These are phyloP conservation scores for Colletotrichum endophyticum DNA, from an alignment of 2,329 filamentous ascomycete genomes.

Conservation along the genomic window DNA sequence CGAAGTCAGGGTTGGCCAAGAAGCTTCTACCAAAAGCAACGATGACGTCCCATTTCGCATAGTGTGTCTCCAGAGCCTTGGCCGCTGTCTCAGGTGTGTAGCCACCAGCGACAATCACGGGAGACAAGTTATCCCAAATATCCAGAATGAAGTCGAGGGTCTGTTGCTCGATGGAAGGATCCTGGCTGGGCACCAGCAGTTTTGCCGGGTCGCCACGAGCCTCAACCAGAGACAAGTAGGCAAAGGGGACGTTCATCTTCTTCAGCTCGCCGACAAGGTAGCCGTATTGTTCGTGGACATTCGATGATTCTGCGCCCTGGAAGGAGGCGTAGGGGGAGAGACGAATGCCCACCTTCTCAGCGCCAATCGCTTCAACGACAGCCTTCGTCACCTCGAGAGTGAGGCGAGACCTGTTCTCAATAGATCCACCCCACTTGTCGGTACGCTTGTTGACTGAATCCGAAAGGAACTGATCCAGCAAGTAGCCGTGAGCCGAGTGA, in stretches of 20 bases:
- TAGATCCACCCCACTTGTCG: constrained; percentile 54
- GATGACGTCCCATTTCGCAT: constrained; percentile 31
- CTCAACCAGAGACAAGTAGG: constrained; percentile 33
- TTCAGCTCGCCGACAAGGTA: constrained; percentile 31
- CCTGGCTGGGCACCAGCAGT: constrained; percentile 38
- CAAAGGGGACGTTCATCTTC: constrained; percentile 26
- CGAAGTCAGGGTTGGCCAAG: constrained; percentile 32
- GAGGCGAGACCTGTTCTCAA: constrained; percentile 52
- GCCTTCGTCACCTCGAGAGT: constrained; percentile 49
- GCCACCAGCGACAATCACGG: constrained; percentile 30
- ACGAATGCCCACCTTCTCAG: constrained; percentile 43
- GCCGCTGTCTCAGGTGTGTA: constrained; percentile 25
- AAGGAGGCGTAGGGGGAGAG: constrained; percentile 35
- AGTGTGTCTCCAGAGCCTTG: constrained; percentile 26
- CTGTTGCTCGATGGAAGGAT: constrained; percentile 30
- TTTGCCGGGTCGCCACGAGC: constrained; percentile 26
- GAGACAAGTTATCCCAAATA: constrained; percentile 29
- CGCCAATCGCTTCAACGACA: constrained; percentile 21
- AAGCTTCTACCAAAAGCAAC: constrained; percentile 33
- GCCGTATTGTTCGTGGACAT: constrained; percentile 23
- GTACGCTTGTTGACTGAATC: constrained; percentile 42
- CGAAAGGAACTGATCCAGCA: constrained; percentile 63
- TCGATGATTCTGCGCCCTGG: constrained; percentile 25
- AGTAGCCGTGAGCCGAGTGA: constrained; percentile 57
- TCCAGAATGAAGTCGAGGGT: constrained; percentile 34